Percentiles rank a stretch among this genome's conserved stretches.
Conservation (phyloP, 2,329 filamentous ascomycete genomes). For the Ilyonectria robusta region DNA sequence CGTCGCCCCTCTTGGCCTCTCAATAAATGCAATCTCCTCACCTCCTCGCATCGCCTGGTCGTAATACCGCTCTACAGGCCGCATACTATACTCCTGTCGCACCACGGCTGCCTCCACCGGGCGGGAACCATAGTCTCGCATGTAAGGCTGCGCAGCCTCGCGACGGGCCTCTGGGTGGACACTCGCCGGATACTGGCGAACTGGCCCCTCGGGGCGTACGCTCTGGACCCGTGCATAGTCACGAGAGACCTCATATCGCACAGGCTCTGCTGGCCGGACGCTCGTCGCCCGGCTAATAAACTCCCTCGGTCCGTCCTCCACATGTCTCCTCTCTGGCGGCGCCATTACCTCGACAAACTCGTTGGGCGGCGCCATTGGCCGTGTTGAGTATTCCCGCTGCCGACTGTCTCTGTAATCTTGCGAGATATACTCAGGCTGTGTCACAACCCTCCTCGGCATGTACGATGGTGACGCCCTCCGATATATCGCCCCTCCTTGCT, state of each 20-base stretch:
- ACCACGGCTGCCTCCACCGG: conserved; percentile 45
- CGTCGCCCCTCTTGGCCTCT: conserved; percentile 57
- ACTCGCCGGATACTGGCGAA: conserved; percentile 48
- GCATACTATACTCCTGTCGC: conserved; percentile 56
- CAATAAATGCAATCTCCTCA: conserved; percentile 62
- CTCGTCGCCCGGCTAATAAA: conserved; percentile 70
- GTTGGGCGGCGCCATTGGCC: conserved; percentile 58
- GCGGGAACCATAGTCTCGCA: conserved; percentile 48
- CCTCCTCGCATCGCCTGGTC: conserved; percentile 51
- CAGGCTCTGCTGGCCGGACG: conserved; percentile 66
- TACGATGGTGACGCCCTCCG: conserved; percentile 65
- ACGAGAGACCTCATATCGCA: conserved; percentile 58
- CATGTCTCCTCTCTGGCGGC: conserved; percentile 56
- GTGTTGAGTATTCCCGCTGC: conserved; percentile 70
- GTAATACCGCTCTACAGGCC: conserved; percentile 62
- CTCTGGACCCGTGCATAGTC: conserved; percentile 63
- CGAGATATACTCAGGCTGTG: conserved; percentile 71
- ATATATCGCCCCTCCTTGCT: conserved; percentile 67
- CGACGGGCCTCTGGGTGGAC: conserved; percentile 48
- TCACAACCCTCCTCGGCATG: conserved; percentile 70
- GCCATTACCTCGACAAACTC: conserved; percentile 66
- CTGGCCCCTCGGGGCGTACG: conserved; percentile 54
- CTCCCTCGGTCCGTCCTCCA: conserved; percentile 66
- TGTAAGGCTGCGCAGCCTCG: conserved; percentile 51
- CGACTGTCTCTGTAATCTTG: conserved; percentile 68